These are phyloP conservation scores for Amanita pallidorosea DNA, from an alignment of 768 basidiomycete species.

Conservation along the genomic window DNA sequence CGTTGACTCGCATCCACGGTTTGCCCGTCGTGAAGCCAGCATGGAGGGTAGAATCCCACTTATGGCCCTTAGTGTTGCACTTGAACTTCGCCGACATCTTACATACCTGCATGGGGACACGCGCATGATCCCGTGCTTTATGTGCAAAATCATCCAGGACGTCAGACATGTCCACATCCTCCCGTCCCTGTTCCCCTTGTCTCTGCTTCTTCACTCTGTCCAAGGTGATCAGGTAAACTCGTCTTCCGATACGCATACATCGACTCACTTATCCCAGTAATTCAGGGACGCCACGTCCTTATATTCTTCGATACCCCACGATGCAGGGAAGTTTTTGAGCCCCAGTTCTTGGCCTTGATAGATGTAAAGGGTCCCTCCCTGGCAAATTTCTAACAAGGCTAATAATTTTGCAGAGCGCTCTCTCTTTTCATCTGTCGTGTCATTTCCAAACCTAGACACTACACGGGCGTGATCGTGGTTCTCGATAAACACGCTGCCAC, in stretches of 20 bases:
- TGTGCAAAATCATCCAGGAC: conserved; percentile 43
- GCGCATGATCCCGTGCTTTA: conserved; percentile 63
- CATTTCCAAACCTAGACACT: conserved; percentile 59
- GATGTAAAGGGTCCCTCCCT: conserved; percentile 58
- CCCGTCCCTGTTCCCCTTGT: conserved; percentile 17
- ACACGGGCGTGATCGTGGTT: conserved; percentile 61
- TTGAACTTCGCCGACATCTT: neutral
- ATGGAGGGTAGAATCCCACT: conserved; percentile 48
- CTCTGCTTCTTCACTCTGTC: conserved; percentile 30
- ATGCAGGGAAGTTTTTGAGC: conserved; percentile 47
- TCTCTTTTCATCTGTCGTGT: conserved; percentile 42
- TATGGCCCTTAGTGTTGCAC: neutral
- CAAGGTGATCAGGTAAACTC: neutral
- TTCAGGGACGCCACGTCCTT: conserved; percentile 57
- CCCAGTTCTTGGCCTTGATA: conserved; percentile 74
- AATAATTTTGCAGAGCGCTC: conserved; percentile 53
- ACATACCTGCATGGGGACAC: conserved; percentile 57
- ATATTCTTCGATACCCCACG: conserved; percentile 65
- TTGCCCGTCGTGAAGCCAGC: conserved; percentile 55
- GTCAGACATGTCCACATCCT: conserved; percentile 51
- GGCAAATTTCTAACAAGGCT: conserved; percentile 47
- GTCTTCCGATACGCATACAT: neutral
- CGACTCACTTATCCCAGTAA: conserved; percentile 41
- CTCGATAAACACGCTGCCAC: conserved; percentile 46
- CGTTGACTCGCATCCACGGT: conserved; percentile 72